phyloP scores from a whole-genome alignment of 495 filamentous ascomycete genomes.

The Neohortaea acidophila region DNA sequence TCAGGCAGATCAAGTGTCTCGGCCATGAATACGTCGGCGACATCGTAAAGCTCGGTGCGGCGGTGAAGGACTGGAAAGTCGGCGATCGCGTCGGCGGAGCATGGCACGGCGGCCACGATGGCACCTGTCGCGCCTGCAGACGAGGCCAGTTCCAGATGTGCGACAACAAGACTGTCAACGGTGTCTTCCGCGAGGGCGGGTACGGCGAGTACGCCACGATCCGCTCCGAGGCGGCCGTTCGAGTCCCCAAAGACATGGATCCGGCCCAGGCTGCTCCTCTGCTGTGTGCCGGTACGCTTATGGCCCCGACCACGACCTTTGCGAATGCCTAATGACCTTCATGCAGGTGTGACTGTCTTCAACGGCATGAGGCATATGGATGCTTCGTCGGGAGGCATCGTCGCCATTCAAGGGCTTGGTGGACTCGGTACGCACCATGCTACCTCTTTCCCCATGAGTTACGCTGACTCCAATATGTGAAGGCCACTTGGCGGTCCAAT shows the following conservation, averaged over 20 bases:
- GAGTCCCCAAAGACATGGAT: conserved; percentile 42
- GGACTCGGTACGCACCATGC: conserved; percentile 18
- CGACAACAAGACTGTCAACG: conserved; percentile 28
- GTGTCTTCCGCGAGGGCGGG: conserved; percentile 29
- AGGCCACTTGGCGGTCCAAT: conserved; percentile 56
- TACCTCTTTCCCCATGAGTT: too few relatives aligned
- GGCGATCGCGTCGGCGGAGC: conserved; percentile 28
- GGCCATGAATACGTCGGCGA: conserved; percentile 31
- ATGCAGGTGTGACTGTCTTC: conserved; percentile 52
- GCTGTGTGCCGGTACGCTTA: conserved; percentile 38
- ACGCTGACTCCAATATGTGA: too few relatives aligned
- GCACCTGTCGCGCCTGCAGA: conserved; percentile 29
- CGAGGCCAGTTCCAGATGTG: conserved; percentile 33
- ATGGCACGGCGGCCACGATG: conserved; percentile 36
- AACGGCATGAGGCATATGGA: conserved; percentile 51
- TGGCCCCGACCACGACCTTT: conserved; percentile 23
- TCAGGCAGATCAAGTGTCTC: conserved; percentile 12
- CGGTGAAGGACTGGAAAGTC: conserved; percentile 29
- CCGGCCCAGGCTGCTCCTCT: conserved; percentile 48
- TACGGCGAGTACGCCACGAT: conserved; percentile 51
- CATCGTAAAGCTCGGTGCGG: conserved; percentile 22
- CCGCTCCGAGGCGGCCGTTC: conserved; percentile 45
- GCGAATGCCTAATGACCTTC: background rate
- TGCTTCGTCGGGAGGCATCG: conserved; percentile 39
- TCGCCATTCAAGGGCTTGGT: conserved; percentile 43